Evolutionary conservation across 805 yeast species (phyloP).

Genomic region (Monosporozyma aerobia): DNA sequence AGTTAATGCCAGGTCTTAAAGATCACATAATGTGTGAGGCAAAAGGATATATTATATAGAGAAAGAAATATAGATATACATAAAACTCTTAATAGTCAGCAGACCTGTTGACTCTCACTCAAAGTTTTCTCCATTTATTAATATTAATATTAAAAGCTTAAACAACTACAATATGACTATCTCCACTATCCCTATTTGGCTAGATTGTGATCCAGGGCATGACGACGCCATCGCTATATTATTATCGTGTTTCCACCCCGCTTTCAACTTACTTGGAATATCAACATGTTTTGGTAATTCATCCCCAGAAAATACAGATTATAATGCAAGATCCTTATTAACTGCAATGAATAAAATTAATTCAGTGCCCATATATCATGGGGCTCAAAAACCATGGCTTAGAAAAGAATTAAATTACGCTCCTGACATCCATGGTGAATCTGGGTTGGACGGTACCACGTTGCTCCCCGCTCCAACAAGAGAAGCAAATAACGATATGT

Average conservation of each 20-base stretch:
- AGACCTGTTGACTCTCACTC: background rate
- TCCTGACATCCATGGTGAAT: constrained; percentile 57
- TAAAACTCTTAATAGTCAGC: too few species aligned
- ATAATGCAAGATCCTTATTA: constrained; percentile 56
- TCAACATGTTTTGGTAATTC: constrained; percentile 72
- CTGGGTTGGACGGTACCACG: constrained; percentile 71
- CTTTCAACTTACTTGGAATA: constrained; percentile 53
- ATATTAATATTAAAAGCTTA: background rate
- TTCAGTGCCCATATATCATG: constrained; percentile 56
- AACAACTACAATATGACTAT: constrained; percentile 12
- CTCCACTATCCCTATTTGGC: constrained; percentile 57
- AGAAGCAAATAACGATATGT: constrained; percentile 21
- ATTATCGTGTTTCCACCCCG: constrained; percentile 51
- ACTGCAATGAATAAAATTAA: constrained; percentile 42
- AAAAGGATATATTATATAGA: too few species aligned
- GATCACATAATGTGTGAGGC: too few species aligned
- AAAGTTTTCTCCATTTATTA: too few species aligned
- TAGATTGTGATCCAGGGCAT: constrained; percentile 90
- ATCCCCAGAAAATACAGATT: constrained; percentile 52
- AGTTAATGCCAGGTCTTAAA: too few species aligned
- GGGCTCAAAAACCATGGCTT: constrained; percentile 49
- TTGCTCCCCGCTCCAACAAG: constrained; percentile 36
- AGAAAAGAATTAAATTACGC: constrained; percentile 40
- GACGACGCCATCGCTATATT: constrained; percentile 77
- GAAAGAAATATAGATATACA: too few species aligned